Base-by-base conservation (phyloP, 257 asterid species). In the Mentha longifolia region DNA sequence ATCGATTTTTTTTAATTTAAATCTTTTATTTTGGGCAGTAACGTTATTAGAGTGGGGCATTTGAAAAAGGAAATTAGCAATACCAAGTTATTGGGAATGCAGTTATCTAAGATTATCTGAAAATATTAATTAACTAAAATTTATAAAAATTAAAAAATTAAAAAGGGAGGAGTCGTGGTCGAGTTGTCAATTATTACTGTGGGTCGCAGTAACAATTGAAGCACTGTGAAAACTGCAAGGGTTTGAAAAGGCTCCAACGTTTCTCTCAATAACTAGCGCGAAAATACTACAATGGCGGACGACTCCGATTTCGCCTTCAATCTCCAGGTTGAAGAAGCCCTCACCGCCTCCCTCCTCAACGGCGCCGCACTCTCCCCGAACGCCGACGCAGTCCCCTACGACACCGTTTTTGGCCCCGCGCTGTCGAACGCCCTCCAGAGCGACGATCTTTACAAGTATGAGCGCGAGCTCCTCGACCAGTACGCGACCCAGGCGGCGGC, bases 311-410 rank as follows among this genome's bases (percentile, higher is more conserved):
- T 83, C 30, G 91, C 91, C 57, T 82, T 81, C 78, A 61, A 68
- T 6, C 89, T 88, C 72, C 95, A 88, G 62, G 35, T 85, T 68
- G 80, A 85, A 66, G 95, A 88, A 78, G 94, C 78, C 42, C 76
- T 81, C 47, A 50, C 72, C 14, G 86, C 82, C 51, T 88, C 95
- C 67, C 83, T 88, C 46, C 54, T 74, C 64, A 79, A 72, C 76
- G 78, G 20, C 46, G 68, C 66, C 68, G 66, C 62, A 3, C 15
- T 76, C 2, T 73, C 83, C 46, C 75, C 85, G 0, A 67, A 17
- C 74, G n/a, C 72, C 49, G 33, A 54, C 30, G 57, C 14, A 22
- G 45, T 64, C 46, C 30, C 78, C 1, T 60, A 67, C 75, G 79
- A 77, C 68, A 75, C 72, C 71, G 73, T 39, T 37, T 42, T 74